phyloP scores from a whole-genome alignment of 306 rosid genomes.

The Betula pendula region DNA sequence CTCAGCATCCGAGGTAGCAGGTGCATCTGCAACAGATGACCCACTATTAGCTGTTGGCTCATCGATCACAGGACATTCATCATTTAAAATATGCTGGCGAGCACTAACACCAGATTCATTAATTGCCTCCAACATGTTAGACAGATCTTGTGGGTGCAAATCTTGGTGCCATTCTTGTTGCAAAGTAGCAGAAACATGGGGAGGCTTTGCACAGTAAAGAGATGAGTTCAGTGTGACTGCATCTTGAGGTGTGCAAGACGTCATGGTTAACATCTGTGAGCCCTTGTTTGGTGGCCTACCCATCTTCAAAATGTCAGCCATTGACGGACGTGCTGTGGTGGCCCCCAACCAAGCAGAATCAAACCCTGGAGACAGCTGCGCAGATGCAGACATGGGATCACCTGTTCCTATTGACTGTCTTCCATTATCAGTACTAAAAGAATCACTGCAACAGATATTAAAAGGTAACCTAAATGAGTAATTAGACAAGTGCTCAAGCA shows the following conservation, averaged over 20 bases:
- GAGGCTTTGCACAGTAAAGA: constrained; percentile 29
- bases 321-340: constrained; percentile 52
- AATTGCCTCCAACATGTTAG: constrained; percentile 1
- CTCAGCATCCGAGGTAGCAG: constrained; percentile 30
- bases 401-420: constrained; percentile 38
- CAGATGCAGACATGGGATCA: constrained; percentile 28
- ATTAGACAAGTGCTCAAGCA: background rate
- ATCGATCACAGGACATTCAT: constrained; percentile 50
- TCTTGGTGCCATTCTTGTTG: constrained; percentile 32
- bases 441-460: constrained; percentile 55
- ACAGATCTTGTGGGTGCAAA: constrained; percentile 32
- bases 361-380: constrained; percentile 39
- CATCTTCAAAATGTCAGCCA: constrained; percentile 69
- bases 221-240: constrained; percentile 15
- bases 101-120: background rate
- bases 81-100: constrained; percentile 38
- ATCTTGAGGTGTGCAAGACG: constrained; percentile 31
- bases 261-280: constrained; percentile 24
- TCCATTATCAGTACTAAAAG: constrained; percentile 41
- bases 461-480: constrained; percentile 21
- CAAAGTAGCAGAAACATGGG: constrained; percentile 34
- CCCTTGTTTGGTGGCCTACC: constrained; percentile 33
- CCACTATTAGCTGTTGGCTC: constrained; percentile 33
- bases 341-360: constrained; percentile 34
- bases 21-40: constrained; percentile 19